Base-by-base conservation (phyloP, 352 stramenopile species). In the Phytophthora pini region DNA sequence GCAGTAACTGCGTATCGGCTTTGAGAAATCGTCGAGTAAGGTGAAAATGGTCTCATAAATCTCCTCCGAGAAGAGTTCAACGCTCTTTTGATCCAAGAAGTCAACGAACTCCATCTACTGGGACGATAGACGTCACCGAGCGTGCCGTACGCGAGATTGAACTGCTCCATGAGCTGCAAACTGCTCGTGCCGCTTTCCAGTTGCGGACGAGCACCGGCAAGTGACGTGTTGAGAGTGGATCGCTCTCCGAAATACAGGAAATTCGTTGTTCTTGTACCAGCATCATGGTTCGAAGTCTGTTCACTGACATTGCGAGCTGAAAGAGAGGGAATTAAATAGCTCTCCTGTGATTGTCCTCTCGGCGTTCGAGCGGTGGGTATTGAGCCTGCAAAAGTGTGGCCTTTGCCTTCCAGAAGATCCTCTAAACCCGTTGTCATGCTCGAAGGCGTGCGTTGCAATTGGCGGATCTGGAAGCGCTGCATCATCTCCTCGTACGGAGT, bases 401-500 rank as follows among this genome's bases (percentile, higher is more conserved):
- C 8, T 36, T 36, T 36, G 13, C 9, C 31, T 13, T 36, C 31
- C 10, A 36, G 31, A 36, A 36, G 31, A 36, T 36, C n/a, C 12
- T 74, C 59, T n/a, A 58, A 60, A 13, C 20, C 31, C 2, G 51
- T 13, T 22, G 64, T 56, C 47, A 45, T 58, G 1, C 11, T 61
- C 1, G 65, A 72, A 1, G 70, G 49, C 1, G 50, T 53, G 3
- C 60, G 61, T 40, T 70, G 57, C 15, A 81, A n/a, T 31, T 68
- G 63, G 10, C 77, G 72, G 26, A 87, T 73, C 60, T 87, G 74
- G 59, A 87, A 87, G 3, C 77, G 74, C 20, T 57, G 53, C 69
- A 87, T 79, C 74, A 87, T 84, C 55, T 87, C 74, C 1, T 73
- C 64, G 59, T 87, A 84, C 5, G 58, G 65, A 3, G 65, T 56